Conservation (phyloP, 73 alveolate genomes). For the Paramecium tetraurelia region DNA sequence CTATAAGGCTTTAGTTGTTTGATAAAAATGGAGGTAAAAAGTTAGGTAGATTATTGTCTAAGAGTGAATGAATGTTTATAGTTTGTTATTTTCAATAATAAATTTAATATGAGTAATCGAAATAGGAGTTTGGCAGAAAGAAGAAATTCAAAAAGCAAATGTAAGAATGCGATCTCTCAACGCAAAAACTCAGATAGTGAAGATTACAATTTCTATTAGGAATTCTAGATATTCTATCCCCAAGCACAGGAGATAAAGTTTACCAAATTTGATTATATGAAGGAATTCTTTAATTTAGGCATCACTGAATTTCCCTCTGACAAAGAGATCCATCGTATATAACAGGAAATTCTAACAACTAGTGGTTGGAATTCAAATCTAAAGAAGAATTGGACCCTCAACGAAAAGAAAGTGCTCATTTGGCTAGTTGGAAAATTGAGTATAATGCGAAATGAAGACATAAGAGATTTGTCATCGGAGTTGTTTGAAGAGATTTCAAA, state of each 20-base stretch:
- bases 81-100: not conserved
- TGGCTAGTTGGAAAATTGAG: slow-evolving; percentile 36
- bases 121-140: slow-evolving; percentile 18
- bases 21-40: not conserved
- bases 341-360: not conserved
- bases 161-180: not conserved
- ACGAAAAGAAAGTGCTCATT: slow-evolving; percentile 26
- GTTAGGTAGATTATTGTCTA: not conserved
- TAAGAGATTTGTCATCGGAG: not conserved
- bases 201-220: not conserved
- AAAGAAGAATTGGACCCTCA: slow-evolving; percentile 25
- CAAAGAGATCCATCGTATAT: not conserved
- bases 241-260: not conserved
- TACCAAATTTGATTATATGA: slow-evolving; percentile 21
- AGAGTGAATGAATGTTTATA: not conserved
- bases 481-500: not conserved
- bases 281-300: slow-evolving; percentile 35
- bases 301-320: slow-evolving; percentile 24
- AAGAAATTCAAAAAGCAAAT: not conserved
- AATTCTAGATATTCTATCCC: not conserved
- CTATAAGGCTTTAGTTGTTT: not conserved
- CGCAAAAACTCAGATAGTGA: not conserved
- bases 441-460: not conserved
- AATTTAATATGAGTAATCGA: slow-evolving; percentile 4
- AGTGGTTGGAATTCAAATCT: slow-evolving; percentile 25